Evolutionary conservation across 441 rosid genomes (phyloP), one percentile per base, ranked within the genome.

Genomic region (Adansonia grandidieri): DNA sequence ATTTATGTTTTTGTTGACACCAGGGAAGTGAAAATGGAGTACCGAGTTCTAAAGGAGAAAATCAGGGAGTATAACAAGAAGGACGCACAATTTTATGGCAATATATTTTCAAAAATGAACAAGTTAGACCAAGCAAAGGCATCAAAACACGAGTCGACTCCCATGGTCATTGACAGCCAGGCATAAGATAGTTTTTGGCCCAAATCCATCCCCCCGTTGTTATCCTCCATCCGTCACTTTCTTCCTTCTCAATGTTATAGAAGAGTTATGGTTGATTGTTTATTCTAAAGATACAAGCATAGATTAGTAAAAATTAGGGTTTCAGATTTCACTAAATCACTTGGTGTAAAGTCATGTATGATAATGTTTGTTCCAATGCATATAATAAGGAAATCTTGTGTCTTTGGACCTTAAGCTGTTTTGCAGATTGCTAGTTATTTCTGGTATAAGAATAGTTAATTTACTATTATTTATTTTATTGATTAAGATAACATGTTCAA

Each of bases 1-100:
- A 76, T 14, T 65, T 65, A 53, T 19, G 37, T 64, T 14, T n/a
- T 7, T 53, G 10, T 6, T 66, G 51, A 62, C 75, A 54, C 45
- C 71, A 95, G 97, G 89, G 97, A 95, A 28, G 89, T 95, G 60
- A 95, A 91, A 83, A 75, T 88, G 54, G 98, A 88, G 78, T 89
- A 89, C 82, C 87, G 82, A 76, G 79, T 81, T 22, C 72, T 91
- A 86, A 93, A 91, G 84, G 92, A 88, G 84, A 93, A 89, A 82
- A 78, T 88, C 87, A 93, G 48, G 74, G 89, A 84, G 47, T 82
- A 81, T 70, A 82, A 86, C 62, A 89, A 74, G 84, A 87, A 80
- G 79, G 85, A 85, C 37, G 86, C 84, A 0, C 82, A 85, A 56
- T 86, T 88, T 48, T 88, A 88, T 57, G 80, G 89, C 67, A 88